Base-by-base conservation (phyloP, 306 rosid genomes). In the Sicyos baderoa region DNA sequence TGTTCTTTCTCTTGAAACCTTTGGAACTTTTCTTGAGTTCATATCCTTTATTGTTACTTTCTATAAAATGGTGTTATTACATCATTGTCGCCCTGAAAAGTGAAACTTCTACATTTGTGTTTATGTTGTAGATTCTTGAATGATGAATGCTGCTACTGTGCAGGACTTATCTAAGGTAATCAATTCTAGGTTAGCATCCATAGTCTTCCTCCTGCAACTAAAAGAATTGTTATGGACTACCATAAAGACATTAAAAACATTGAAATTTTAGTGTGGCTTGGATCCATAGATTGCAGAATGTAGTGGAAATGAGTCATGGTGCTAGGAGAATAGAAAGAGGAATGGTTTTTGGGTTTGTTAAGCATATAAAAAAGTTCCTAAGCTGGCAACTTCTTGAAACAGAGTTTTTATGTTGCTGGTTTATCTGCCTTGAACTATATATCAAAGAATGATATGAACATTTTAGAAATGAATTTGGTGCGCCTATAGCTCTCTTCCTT, bases 131-230 rank as follows among this genome's bases (percentile, higher is more conserved):
- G 61, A 50, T 53, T 69, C 73, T 69, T 53, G 73, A 69, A 27
- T 53, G 62, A 69, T 69, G 61, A 69, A 69, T 69, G 73, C 48
- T 32, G 35, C 32, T 53, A 51, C 49, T 69, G 50, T 35, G 73
- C 72, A 67, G 72, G 72, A 67, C 56, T 48, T 67, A 67, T 56
- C 55, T 67, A 67, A 67, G 72, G 72, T 47, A 67, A 65, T 47
- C 57, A 23, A 48, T 67, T 67, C 62, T 69, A 69, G 73, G 60
- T 69, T 50, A 69, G 59, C 73, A 32, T 50, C 61, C 25, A 10
- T 35, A 49, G 37, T 27, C 72, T 51, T 51, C 73, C 61, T 67
- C 72, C 56, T 67, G 12, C 14, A 48, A 67, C 56, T 67, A 67
- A 67, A 47, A 67, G 56, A 48, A 16, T 44, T 9, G 10, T 67